Base-by-base conservation (phyloP, 1,284 basidiomycete genomes). In the Malassezia caprae region DNA sequence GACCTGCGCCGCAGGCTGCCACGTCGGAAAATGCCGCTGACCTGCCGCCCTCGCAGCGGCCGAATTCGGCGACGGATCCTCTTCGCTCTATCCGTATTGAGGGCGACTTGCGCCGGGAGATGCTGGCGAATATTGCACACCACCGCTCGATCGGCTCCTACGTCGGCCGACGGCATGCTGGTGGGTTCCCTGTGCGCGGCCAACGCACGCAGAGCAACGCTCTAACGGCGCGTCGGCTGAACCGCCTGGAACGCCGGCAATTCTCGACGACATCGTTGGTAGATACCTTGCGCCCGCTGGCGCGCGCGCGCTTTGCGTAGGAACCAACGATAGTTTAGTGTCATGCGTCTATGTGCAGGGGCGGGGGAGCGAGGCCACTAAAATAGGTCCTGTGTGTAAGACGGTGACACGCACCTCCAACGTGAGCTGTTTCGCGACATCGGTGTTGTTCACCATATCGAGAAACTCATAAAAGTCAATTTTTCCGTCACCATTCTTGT, bases 361-460 rank as follows among this genome's bases (percentile, higher is more conserved):
- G 8, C 11, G 39, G 24, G 19, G 17, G 24, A 24, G 17, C 5
- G 37, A 31, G 8, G 8, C 12, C 27, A 24, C 37, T 40, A 56
- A 19, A 56, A 56, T 26, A 56, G 34, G 35, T 56, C 49, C 49
- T 52, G 23, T 15, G 17, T 17, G 21, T 24, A n/a, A 30, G 26
- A 8, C 28, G 12, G 19, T 4, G 48, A 21, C 24, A 59, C 90
- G 78, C 72, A 90, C 89, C 78, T 96, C 91, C 57, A 96, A 80
- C 34, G 93, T 96, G 88, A 98, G 93, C 82, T 96, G 93, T 77
- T 96, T 96, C 57, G 88, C 87, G 64, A 94, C 90, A 72, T 93
- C 89, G 83, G 93, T 98, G 76, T 90, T 94, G 31, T 90, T 88
- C 24, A 98, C 93, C 85, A 96, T 96, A 64, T 84, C 81, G 23